A percentile compares a stretch with the other conserved stretches of the same genome.
Conservation (phyloP, 2,329 filamentous ascomycete species). For the Teratosphaeriaceae sp. region DNA sequence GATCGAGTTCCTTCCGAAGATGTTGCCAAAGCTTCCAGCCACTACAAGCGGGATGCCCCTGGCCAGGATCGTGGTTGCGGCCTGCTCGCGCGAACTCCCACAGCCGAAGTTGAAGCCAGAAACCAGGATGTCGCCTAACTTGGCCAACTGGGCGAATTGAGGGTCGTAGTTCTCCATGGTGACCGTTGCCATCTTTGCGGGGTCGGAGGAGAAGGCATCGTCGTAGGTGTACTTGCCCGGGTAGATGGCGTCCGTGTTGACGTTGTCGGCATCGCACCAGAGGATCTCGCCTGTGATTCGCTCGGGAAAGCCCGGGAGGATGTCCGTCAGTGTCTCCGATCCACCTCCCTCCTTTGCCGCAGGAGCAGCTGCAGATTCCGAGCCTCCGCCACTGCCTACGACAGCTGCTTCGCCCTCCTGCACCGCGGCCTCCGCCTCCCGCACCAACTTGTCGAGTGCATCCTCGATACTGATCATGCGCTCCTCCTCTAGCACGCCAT, state of each 20-base stretch:
- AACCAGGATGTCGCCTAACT: slow-evolving; percentile 72
- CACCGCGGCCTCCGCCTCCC: slow-evolving; percentile 59
- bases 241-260: slow-evolving; percentile 92
- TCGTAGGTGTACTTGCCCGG: slow-evolving; percentile 90
- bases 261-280: slow-evolving; percentile 78
- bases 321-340: slow-evolving; percentile 50
- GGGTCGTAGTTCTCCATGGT: slow-evolving; percentile 94
- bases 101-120: slow-evolving; percentile 85
- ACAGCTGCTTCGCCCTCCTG: slow-evolving; percentile 36
- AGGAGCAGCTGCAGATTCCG: background rate
- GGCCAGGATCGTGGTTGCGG: slow-evolving; percentile 78
- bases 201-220: slow-evolving; percentile 67
- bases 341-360: slow-evolving; percentile 19
- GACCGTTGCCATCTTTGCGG: slow-evolving; percentile 75
- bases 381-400: background rate
- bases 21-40: slow-evolving; percentile 74
- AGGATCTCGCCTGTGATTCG: slow-evolving; percentile 79
- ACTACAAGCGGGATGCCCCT: slow-evolving; percentile 75
- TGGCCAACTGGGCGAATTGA: slow-evolving; percentile 57
- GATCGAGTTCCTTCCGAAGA: slow-evolving; percentile 71
- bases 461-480: slow-evolving; percentile 61
- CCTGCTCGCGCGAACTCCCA: slow-evolving; percentile 75
- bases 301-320: slow-evolving; percentile 81
- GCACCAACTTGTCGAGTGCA: slow-evolving; percentile 64
- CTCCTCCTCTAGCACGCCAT: slow-evolving; percentile 57